These are phyloP conservation scores for Priceomyces melissophilus DNA, from an alignment of 805 yeast genomes.

Conservation along the genomic window DNA sequence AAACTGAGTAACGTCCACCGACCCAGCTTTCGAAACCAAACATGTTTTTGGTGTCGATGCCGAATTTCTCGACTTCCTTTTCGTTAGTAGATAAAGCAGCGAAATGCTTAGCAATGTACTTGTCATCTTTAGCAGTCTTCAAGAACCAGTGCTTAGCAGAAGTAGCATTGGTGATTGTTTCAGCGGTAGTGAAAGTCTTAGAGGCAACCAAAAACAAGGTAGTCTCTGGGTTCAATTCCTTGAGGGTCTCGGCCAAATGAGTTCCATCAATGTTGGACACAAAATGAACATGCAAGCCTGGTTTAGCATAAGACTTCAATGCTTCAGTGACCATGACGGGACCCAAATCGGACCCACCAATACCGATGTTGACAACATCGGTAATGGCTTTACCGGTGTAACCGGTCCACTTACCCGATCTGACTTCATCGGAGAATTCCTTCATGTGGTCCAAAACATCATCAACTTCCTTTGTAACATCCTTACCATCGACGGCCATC, in stretches of 20 bases:
- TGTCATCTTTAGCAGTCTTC: slow-evolving; percentile 57
- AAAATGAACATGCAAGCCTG: slow-evolving; percentile 76
- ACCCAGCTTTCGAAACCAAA: slow-evolving; percentile 99
- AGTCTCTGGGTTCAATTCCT: slow-evolving; percentile 78
- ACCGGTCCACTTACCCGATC: slow-evolving; percentile 96
- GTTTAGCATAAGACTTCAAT: slow-evolving; percentile 80
- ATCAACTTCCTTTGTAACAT: slow-evolving; percentile 90
- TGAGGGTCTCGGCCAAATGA: slow-evolving; percentile 87
- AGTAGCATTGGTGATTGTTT: slow-evolving; percentile 93
- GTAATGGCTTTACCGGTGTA: slow-evolving; percentile 93
- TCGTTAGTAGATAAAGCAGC: slow-evolving; percentile 96
- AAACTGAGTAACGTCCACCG: slow-evolving; percentile 99
- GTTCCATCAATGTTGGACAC: slow-evolving; percentile 99
- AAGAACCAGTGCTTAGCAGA: slow-evolving; percentile 95
- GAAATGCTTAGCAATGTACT: slow-evolving; percentile 92
- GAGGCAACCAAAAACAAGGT: slow-evolving; percentile 91
- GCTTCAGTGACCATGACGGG: slow-evolving; percentile 99
- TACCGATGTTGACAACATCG: slow-evolving; percentile 95
- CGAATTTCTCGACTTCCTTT: slow-evolving; percentile 86
- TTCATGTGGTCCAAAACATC: slow-evolving; percentile 92
- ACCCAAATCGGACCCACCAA: slow-evolving; percentile 98
- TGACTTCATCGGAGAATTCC: slow-evolving; percentile 84
- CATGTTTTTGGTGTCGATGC: slow-evolving; percentile 97
- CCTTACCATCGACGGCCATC: slow-evolving; percentile 84
- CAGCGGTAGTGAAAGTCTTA: slow-evolving; percentile 98